Evolutionary conservation across 2,329 filamentous ascomycete species (phyloP), one percentile per base, ranked within the genome.

Genomic region (Chrysoporthe cubensis): DNA sequence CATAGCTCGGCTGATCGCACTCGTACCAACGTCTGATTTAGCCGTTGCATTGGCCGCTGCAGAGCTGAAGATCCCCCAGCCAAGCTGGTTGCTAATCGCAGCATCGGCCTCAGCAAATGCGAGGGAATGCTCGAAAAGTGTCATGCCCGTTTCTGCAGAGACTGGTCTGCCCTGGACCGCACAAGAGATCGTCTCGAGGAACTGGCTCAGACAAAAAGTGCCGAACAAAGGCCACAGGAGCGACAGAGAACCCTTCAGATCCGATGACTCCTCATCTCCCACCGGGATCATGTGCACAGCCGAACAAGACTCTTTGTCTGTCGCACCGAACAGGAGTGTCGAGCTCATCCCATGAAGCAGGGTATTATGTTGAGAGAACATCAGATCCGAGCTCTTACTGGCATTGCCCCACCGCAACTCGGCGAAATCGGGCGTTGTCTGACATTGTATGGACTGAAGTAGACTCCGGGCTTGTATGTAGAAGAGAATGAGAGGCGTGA

Each of bases 51-150:
- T 81, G 1, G 82, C 70, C 40, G 76, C 72, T 65, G 72, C 75
- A 59, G 77, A 83, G 82, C 66, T 85, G 74, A 92, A 90, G 0
- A 88, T 74, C 0, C 90, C 88, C 78, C 94, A 88, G 14, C 90
- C 90, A 16, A 97, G 86, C 62, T 94, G 91, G 71, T 90, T 92
- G 73, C 90, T 90, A 58, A 97, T 90, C 71, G 94, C 91, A 42
- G 92, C 91, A 77, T 99, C 96, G 9, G 95, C 95, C 78, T 99
- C 96, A 13, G 95, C 93, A 80, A 98, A 99, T 2, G 95, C 95
- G 9, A 99, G 84, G 0, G 94, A 97, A 75, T 97, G 94, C 77
- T 99, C 96, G 74, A 98, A 97, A 2, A 97, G 87, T 0, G 94
- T 97, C 92, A 98, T 97, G 21, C 94, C 94, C 1, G 93, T 96